phyloP scores from a whole-genome alignment of 2,329 filamentous ascomycete genomes.

The Albifimbria verrucaria region DNA sequence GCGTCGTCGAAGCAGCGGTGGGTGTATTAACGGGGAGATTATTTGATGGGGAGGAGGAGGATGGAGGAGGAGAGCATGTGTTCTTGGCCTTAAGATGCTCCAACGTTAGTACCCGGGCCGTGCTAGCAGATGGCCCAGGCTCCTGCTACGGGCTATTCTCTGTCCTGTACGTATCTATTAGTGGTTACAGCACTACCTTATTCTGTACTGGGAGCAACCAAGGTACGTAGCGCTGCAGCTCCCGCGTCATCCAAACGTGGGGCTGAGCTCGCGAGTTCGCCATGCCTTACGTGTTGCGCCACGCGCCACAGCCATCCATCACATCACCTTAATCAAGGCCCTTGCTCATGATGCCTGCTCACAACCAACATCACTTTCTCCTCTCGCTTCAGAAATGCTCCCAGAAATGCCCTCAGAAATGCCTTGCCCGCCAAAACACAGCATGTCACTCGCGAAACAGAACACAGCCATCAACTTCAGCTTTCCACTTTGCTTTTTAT shows the following conservation, averaged over 20 bases:
- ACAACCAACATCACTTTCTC: background rate
- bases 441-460: background rate
- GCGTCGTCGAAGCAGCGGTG: no score
- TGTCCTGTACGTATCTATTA: no score
- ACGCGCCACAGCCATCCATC: background rate
- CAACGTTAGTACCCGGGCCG: no score
- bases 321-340: background rate
- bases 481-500: no score
- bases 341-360: background rate
- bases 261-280: conserved; percentile 2
- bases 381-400: no score
- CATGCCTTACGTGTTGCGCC: background rate
- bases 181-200: no score
- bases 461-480: no score
- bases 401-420: background rate
- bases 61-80: background rate
- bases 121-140: no score
- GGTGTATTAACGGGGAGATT: no score
- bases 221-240: background rate
- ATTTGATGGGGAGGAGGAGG: background rate
- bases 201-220: background rate
- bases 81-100: background rate
- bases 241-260: conserved; percentile 1
- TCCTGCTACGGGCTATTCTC: no score
- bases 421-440: background rate